Conservation (phyloP, 345 rosid genomes). For the Citropsis articulata region DNA sequence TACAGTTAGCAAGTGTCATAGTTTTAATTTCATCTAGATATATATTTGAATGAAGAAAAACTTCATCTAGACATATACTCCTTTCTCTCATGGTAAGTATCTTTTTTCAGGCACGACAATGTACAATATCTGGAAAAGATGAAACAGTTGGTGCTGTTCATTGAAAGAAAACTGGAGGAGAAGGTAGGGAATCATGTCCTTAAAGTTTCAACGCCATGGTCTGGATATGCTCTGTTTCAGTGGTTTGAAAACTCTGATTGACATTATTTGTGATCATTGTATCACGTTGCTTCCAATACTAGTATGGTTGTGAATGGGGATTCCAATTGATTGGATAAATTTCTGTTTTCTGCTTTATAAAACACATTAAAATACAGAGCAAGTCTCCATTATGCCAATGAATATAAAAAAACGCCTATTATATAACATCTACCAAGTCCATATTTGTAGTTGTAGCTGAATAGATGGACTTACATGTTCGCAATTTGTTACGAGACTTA, state of each 20-base stretch:
- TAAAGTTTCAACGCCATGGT: not conserved
- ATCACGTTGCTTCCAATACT: not conserved
- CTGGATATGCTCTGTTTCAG: not conserved
- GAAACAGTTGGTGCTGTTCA: conserved; percentile 84
- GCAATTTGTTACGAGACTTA: not conserved
- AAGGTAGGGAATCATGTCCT: conserved; percentile 49
- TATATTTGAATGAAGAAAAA: not conserved
- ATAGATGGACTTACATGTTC: too few species aligned
- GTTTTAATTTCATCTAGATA: not conserved
- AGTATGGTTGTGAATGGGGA: not conserved
- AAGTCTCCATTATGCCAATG: not conserved
- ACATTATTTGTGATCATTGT: not conserved
- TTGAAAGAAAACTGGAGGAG: conserved; percentile 73
- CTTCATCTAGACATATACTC: conserved; percentile 3
- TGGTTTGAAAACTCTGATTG: not conserved
- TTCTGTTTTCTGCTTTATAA: too few species aligned
- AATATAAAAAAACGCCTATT: not conserved
- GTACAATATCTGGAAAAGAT: conserved; percentile 79
- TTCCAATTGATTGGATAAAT: not conserved
- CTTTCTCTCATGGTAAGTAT: conserved; percentile 23
- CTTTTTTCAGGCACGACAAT: conserved; percentile 83
- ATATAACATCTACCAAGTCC: not conserved
- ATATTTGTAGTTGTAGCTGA: too few species aligned
- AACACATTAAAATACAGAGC: not conserved
- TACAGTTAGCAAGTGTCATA: not conserved